Conservation (phyloP, 805 yeast species). For the Kodamaea leandrae region DNA sequence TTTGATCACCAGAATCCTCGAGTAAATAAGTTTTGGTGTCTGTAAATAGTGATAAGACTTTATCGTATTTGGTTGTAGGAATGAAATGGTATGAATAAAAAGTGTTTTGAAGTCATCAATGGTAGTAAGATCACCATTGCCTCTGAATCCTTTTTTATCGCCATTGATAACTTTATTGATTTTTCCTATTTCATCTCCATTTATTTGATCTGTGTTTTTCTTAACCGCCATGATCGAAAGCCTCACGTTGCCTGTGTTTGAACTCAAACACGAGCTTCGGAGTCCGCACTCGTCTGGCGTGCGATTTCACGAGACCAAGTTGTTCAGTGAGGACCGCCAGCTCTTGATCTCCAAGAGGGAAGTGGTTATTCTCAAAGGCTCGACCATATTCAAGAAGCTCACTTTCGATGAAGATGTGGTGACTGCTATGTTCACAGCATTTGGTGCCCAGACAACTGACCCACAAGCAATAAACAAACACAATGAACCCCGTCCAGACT, state of each 20-base stretch:
- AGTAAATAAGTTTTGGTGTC: slow-evolving; percentile 34
- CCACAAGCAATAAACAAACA: neutral
- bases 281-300: slow-evolving; percentile 18
- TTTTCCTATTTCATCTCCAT: neutral
- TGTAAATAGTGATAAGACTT: slow-evolving; percentile 10
- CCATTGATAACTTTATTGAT: no score
- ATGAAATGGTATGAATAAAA: neutral
- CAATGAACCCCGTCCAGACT: slow-evolving; percentile 17
- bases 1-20: slow-evolving; percentile 87
- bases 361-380: slow-evolving; percentile 52
- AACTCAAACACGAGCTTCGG: slow-evolving; percentile 25
- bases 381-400: slow-evolving; percentile 46
- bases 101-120: no score
- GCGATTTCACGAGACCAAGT: slow-evolving; percentile 15
- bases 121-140: no score
- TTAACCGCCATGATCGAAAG: neutral
- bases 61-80: neutral
- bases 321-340: slow-evolving; percentile 28
- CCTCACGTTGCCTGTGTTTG: slow-evolving; percentile 32
- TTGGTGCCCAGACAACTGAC: slow-evolving; percentile 23
- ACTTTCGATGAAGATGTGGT: slow-evolving; percentile 51
- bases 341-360: slow-evolving; percentile 35
- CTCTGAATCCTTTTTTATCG: no score
- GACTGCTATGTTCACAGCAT: slow-evolving; percentile 60
- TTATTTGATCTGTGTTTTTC: no score